Conservation (phyloP, 108 stramenopile species). For the Cyclostephanos invisitatus region DNA sequence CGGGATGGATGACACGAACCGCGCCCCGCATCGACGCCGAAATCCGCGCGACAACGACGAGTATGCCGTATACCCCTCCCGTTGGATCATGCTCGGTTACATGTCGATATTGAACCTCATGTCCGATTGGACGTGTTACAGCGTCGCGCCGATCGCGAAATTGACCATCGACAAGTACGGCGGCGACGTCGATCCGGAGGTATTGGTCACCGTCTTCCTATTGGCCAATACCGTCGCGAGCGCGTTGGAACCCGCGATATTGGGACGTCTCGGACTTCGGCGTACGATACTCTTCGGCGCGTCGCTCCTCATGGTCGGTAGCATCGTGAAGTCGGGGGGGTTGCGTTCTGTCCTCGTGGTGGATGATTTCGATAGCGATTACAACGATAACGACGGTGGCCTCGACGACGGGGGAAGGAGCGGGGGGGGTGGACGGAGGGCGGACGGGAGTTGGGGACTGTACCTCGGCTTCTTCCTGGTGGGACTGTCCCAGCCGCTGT, state of each 20-base stretch:
- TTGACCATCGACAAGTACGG: slow-evolving; percentile 71
- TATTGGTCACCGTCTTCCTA: slow-evolving; percentile 77
- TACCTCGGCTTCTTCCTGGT: slow-evolving; percentile 88
- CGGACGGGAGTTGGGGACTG: slow-evolving; percentile 75
- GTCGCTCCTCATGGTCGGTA: slow-evolving; percentile 78
- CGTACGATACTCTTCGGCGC: slow-evolving; percentile 80
- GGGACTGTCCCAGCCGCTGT: slow-evolving; percentile 83
- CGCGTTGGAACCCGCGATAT: slow-evolving; percentile 80
- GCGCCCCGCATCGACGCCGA: not conserved
- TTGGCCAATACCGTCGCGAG: slow-evolving; percentile 79
- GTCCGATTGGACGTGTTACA: slow-evolving; percentile 90
- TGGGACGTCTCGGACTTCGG: slow-evolving; percentile 75
- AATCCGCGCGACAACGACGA: slow-evolving; percentile 18
- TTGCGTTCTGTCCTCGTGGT: slow-evolving; percentile 36
- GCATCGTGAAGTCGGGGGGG: slow-evolving; percentile 82
- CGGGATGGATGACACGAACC: not conserved
- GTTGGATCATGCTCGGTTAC: slow-evolving; percentile 77
- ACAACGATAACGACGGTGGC: slow-evolving; percentile 9
- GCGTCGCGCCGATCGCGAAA: slow-evolving; percentile 83
- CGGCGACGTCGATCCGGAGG: slow-evolving; percentile 82
- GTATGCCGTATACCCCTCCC: slow-evolving; percentile 32
- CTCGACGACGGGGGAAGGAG: not conserved
- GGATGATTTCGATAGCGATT: slow-evolving; percentile 19
- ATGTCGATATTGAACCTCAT: slow-evolving; percentile 85
- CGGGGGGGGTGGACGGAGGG: slow-evolving; percentile 27